These are phyloP conservation scores for Sicyos baderoa DNA, from an alignment of 306 rosid genomes.

Conservation along the genomic window DNA sequence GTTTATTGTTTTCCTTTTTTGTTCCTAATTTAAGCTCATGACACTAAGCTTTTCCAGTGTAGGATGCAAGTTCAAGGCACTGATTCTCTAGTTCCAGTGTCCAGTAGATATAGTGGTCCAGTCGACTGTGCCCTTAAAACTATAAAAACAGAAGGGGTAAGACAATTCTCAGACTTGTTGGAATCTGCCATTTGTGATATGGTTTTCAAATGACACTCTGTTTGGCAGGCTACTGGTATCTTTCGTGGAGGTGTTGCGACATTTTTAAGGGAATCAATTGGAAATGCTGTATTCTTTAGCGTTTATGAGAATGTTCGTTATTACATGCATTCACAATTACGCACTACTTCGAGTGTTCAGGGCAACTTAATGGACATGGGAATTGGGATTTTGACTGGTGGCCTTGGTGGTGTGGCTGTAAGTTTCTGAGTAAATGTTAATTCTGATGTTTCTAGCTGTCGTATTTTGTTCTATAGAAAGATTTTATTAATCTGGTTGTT, in stretches of 20 bases:
- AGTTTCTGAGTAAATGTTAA: slow-evolving; percentile 22
- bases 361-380: slow-evolving; percentile 62
- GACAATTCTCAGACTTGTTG: slow-evolving; percentile 30
- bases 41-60: slow-evolving; percentile 62
- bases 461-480: neutral
- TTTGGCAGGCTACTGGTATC: slow-evolving; percentile 75
- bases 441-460: neutral
- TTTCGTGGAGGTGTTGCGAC: slow-evolving; percentile 68
- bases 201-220: slow-evolving; percentile 33
- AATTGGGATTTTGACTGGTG: slow-evolving; percentile 76
- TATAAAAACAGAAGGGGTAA: slow-evolving; percentile 67
- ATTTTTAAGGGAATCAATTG: slow-evolving; percentile 65
- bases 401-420: slow-evolving; percentile 77
- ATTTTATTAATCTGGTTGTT: neutral
- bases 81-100: slow-evolving; percentile 54
- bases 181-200: slow-evolving; percentile 19
- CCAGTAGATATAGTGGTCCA: slow-evolving; percentile 68
- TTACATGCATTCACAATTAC: slow-evolving; percentile 58
- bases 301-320: slow-evolving; percentile 67
- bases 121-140: slow-evolving; percentile 64
- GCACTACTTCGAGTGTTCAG: slow-evolving; percentile 39
- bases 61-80: slow-evolving; percentile 97
- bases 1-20: slow-evolving; percentile 20
- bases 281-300: slow-evolving; percentile 60
- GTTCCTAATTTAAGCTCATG: slow-evolving; percentile 20